Percentiles rank a stretch among this genome's conserved stretches.
Evolutionary conservation across 2,329 filamentous ascomycete species (phyloP).

Genomic region (Cylindrodendrum hubeiense): DNA sequence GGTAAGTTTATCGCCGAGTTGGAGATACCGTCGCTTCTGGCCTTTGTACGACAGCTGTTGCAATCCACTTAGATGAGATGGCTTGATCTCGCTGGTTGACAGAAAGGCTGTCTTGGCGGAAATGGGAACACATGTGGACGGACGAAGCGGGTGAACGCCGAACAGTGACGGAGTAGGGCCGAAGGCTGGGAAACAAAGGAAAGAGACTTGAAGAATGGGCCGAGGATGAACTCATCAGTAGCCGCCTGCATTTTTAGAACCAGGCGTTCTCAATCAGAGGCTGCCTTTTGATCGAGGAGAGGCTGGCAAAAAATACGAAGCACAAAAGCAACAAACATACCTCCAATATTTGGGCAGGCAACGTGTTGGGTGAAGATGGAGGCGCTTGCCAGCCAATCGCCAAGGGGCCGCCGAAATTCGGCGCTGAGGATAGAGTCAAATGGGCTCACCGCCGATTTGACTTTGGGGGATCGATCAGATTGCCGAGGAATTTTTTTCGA

Average conservation of each 20-base stretch:
- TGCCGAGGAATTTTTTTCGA: background rate
- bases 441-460: constrained; percentile 9
- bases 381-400: background rate
- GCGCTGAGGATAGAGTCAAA: background rate
- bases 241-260: background rate
- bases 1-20: background rate
- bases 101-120: background rate
- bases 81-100: constrained; percentile 1
- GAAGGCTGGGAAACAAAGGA: constrained; percentile 7
- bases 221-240: constrained; percentile 3
- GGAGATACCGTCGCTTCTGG: constrained; percentile 1
- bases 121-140: background rate
- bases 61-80: constrained; percentile 12
- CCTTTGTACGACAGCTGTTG: background rate
- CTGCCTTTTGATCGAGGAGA: background rate
- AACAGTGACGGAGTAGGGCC: constrained; percentile 14
- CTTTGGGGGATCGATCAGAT: background rate
- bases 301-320: background rate
- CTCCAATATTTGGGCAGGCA: constrained; percentile 1
- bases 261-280: background rate
- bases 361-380: constrained; percentile 3
- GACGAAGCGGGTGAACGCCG: background rate
- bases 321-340: constrained; percentile 8
- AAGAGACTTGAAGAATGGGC: background rate
- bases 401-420: background rate